Evolutionary conservation across 148 eudicot genomes (phyloP).

Genomic region (Amaranthus cruentus): DNA sequence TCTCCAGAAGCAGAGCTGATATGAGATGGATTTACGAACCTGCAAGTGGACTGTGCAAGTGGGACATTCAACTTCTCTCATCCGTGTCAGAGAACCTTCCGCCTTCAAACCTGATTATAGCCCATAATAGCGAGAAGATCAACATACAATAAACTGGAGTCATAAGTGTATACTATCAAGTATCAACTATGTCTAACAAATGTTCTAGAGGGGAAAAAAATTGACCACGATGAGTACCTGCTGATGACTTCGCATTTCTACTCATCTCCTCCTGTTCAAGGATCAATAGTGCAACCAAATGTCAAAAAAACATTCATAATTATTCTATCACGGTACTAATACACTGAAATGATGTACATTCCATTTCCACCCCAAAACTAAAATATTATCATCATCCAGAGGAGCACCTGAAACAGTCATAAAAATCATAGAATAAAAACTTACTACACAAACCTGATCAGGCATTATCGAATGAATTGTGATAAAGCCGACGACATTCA

Average conservation of each 20-base stretch:
- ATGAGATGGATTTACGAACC: constrained; percentile 35
- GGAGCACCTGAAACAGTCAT: not conserved
- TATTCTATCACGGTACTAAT: not conserved
- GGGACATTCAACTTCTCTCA: constrained; percentile 93
- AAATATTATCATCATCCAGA: not conserved
- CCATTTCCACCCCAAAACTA: not conserved
- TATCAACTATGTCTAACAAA: no score
- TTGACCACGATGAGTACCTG: constrained; percentile 43
- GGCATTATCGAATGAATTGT: not conserved
- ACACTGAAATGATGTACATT: not conserved
- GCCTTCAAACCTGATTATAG: constrained; percentile 45
- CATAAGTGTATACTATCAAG: no score
- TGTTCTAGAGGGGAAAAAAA: not conserved
- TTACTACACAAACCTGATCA: not conserved
- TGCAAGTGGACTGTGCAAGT: constrained; percentile 93
- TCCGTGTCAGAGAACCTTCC: constrained; percentile 40
- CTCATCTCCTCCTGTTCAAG: constrained; percentile 79
- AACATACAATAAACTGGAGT: not conserved
- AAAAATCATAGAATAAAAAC: not conserved
- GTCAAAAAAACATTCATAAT: not conserved
- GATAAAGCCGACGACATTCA: not conserved
- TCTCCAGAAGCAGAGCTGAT: not conserved
- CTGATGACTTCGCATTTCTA: constrained; percentile 50
- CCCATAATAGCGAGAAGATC: not conserved
- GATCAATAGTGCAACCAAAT: constrained; percentile 12